phyloP scores from a whole-genome alignment of 176 grass and related monocot species.

The Musa acuminata region DNA sequence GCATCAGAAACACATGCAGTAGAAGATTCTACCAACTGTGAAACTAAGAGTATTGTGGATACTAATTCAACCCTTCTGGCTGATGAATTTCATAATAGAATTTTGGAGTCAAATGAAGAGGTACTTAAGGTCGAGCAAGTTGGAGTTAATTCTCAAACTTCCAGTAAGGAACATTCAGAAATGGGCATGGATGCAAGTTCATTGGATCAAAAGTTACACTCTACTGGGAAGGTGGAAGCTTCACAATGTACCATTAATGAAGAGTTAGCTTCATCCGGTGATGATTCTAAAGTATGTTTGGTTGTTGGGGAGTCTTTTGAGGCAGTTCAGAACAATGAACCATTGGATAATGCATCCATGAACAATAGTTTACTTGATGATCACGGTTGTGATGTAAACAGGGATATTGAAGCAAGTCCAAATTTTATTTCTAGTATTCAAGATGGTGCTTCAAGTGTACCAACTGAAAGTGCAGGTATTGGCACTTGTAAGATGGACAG shows the following conservation, averaged over 20 bases:
- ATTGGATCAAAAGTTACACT: constrained; percentile 22
- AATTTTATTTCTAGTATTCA: not conserved
- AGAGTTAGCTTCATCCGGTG: constrained; percentile 28
- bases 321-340: constrained; percentile 23
- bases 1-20: constrained; percentile 11
- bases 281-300: constrained; percentile 31
- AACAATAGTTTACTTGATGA: constrained; percentile 1
- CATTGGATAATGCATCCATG: constrained; percentile 31
- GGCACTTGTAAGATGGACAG: constrained; percentile 25
- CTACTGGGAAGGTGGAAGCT: constrained; percentile 22
- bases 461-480: not conserved
- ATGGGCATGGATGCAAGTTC: constrained; percentile 22
- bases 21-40: constrained; percentile 6
- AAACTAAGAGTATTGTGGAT: not conserved
- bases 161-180: constrained; percentile 33
- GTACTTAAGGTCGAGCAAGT: constrained; percentile 15
- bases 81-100: constrained; percentile 9
- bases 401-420: not conserved
- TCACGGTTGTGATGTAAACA: not conserved
- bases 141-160: constrained; percentile 21
- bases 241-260: constrained; percentile 26
- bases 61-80: not conserved
- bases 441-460: constrained; percentile 10
- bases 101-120: constrained; percentile 20
- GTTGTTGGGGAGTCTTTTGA: constrained; percentile 32